Base-by-base conservation (phyloP, 164 flowering plant genomes). In the Tetrastigma voinierianum region DNA sequence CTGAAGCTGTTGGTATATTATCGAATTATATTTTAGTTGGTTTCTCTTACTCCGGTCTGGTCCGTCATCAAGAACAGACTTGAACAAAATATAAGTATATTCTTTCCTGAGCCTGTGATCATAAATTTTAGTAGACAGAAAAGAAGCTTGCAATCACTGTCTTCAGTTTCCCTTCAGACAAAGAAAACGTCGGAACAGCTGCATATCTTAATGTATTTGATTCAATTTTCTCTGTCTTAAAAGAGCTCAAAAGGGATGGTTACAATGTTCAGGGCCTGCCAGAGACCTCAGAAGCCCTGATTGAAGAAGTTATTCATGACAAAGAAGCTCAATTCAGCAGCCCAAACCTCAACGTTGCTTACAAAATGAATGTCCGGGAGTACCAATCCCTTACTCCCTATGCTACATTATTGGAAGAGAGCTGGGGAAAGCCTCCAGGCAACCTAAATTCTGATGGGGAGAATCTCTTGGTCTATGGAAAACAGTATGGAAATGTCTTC, bases 381-480 rank as follows among this genome's bases (percentile, higher is more conserved):
- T 96, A 96, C 81, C 90, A 90, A 59, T 61, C 60, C 25, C 86
- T 96, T 24, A 96, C 99, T 49, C 94, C 98, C 14, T 96, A 96
- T 65, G 84, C 98, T 46, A 44, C 71, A 0, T 88, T 93, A n/a
- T 75, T 96, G 68, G 99, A 96, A 74, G 99, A 96, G 32, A 96
- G 85, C 82, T 96, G 99, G 99, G 99, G 99, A n/a, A n/a, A 96
- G 60, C 84, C 99, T 54, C 99, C 99, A 2, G 99, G 99, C n/a
- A 96, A 93, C 70, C 72, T 96, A 66, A 96, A 93, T 60, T 84
- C n/a, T 1, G 99, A 96, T 67, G n/a, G 99, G 99, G 99, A 96
- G 83, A 81, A 86, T 78, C 95, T 93, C 48, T 69, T 96, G 77
- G 99, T 96, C 6, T 96, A 90, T 70, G 99, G 98, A 10, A 96